phyloP scores from a whole-genome alignment of 768 basidiomycete species.

The Megacollybia marginata region DNA sequence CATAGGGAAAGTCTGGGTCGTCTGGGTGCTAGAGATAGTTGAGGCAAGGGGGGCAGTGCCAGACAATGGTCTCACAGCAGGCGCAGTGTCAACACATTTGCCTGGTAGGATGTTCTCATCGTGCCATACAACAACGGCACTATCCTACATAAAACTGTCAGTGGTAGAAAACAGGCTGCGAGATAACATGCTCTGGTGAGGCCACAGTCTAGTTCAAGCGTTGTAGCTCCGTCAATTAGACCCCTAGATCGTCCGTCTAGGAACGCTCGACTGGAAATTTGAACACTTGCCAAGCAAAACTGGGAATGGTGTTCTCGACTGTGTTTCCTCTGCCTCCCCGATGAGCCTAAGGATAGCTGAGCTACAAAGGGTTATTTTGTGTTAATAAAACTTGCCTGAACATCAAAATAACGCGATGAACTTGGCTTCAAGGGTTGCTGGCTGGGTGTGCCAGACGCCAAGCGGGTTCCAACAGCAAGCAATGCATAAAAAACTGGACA shows the following conservation, averaged over 20 bases:
- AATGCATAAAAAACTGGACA: too few relatives aligned
- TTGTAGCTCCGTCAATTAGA: slow-evolving; percentile 67
- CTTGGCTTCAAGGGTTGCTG: neutral
- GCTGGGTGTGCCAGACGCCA: too few relatives aligned
- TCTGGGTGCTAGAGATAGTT: slow-evolving; percentile 31
- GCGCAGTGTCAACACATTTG: slow-evolving; percentile 66
- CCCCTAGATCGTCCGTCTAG: slow-evolving; percentile 37
- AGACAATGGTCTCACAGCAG: slow-evolving; percentile 38
- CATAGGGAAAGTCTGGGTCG: slow-evolving; percentile 65
- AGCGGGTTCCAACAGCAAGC: too few relatives aligned
- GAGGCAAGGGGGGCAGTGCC: neutral
- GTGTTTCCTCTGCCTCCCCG: slow-evolving; percentile 72
- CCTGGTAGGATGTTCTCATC: slow-evolving; percentile 55
- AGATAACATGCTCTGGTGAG: slow-evolving; percentile 49
- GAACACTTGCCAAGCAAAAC: slow-evolving; percentile 62
- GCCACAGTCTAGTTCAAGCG: slow-evolving; percentile 74
- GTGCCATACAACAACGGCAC: slow-evolving; percentile 74
- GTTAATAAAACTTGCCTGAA: slow-evolving; percentile 30
- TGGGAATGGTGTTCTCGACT: slow-evolving; percentile 64
- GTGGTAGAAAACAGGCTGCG: neutral
- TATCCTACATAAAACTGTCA: slow-evolving; percentile 42
- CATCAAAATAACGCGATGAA: slow-evolving; percentile 33
- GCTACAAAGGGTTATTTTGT: neutral
- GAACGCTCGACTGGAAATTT: neutral
- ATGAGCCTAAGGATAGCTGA: slow-evolving; percentile 42